These are phyloP conservation scores for Eurotiales sp. DNA, from an alignment of 2,329 filamentous ascomycete species.

Conservation along the genomic window DNA sequence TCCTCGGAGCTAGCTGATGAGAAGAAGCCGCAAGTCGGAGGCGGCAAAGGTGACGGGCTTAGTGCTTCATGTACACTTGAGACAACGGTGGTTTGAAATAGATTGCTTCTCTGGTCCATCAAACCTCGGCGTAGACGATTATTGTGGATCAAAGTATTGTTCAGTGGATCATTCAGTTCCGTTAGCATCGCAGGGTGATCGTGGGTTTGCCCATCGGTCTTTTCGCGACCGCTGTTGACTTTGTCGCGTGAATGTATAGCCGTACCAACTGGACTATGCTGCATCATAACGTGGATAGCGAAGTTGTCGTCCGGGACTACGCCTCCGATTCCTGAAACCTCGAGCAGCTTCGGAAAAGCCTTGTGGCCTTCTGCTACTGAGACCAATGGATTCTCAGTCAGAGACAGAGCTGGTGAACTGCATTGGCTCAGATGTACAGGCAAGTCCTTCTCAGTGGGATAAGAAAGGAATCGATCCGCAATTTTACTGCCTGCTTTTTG, in stretches of 20 bases:
- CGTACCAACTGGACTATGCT: slow-evolving; percentile 10
- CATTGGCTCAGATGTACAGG: background rate
- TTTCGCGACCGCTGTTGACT: background rate
- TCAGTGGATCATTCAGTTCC: background rate
- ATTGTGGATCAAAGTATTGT: background rate
- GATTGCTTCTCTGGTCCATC: slow-evolving; percentile 12
- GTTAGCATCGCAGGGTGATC: background rate
- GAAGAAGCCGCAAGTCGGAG: slow-evolving; percentile 26
- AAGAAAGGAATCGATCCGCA: slow-evolving; percentile 1
- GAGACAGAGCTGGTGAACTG: slow-evolving; percentile 8
- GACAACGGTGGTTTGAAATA: slow-evolving; percentile 14
- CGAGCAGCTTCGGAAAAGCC: slow-evolving; percentile 23
- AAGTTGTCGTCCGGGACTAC: slow-evolving; percentile 34
- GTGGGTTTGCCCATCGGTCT: background rate
- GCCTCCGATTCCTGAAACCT: slow-evolving; percentile 31
- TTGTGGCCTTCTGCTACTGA: slow-evolving; percentile 14
- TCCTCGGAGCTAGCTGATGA: slow-evolving; percentile 14
- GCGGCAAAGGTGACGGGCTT: slow-evolving; percentile 29
- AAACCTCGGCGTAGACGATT: background rate
- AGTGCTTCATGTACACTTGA: slow-evolving; percentile 18
- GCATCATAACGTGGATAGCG: slow-evolving; percentile 26
- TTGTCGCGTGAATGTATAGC: background rate
- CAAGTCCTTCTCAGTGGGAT: slow-evolving; percentile 2
- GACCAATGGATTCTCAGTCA: slow-evolving; percentile 3
- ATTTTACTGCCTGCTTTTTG: background rate